Percentiles rank a stretch among this genome's conserved stretches.
These are phyloP conservation scores for Acanthamoeba triangularis DNA, from an alignment of 208 protist genomes.

Conservation along the genomic window DNA sequence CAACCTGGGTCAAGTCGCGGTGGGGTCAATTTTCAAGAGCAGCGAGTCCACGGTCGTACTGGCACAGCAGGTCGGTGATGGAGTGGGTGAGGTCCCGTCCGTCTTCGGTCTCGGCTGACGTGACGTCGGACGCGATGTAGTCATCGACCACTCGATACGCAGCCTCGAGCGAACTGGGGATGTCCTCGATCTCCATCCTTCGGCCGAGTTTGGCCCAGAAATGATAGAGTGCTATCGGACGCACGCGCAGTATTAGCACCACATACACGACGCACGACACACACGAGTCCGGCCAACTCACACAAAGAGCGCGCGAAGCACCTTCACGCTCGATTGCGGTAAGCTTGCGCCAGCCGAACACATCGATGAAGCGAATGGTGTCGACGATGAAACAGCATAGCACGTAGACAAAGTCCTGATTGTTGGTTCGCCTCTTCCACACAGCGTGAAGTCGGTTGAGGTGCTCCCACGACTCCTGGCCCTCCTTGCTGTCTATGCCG, in stretches of 20 bases:
- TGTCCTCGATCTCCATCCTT: slow-evolving; percentile 1
- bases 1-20: no score
- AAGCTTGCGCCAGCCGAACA: slow-evolving; percentile 12
- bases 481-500: neutral
- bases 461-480: neutral
- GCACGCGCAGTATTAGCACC: neutral
- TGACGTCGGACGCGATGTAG: neutral
- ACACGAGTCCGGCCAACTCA: neutral
- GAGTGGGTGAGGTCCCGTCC: neutral
- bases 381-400: slow-evolving; percentile 11
- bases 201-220: slow-evolving; percentile 12
- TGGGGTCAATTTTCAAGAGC: no score
- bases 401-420: slow-evolving; percentile 20
- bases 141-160: neutral
- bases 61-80: neutral
- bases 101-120: neutral
- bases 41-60: neutral
- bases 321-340: neutral
- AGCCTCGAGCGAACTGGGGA: neutral
- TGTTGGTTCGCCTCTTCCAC: neutral
- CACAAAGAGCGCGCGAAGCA: neutral
- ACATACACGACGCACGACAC: neutral
- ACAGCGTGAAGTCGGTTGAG: neutral
- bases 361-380: slow-evolving; percentile 15
- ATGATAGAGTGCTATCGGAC: neutral